These are phyloP conservation scores for Polygonum maritimum DNA, from an alignment of 148 eudicot species.

Conservation along the genomic window DNA sequence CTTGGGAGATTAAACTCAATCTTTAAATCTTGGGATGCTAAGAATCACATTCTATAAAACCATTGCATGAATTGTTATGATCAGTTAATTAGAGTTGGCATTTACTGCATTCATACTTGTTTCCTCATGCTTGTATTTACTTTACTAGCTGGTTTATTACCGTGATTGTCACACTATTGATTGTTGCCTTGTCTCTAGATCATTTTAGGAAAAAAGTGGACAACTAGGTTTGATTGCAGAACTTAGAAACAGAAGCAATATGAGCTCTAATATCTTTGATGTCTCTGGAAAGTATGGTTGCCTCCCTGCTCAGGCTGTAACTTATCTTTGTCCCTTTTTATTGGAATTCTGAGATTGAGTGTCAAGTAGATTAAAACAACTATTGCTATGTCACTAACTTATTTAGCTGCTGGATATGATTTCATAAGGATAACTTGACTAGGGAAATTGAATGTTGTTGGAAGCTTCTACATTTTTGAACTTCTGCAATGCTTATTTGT, in stretches of 20 bases:
- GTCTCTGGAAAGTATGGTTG: background rate
- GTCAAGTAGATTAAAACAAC: background rate
- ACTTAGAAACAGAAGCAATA: background rate
- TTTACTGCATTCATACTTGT: background rate
- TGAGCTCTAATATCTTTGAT: background rate
- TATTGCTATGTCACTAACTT: background rate
- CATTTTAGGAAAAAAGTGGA: background rate
- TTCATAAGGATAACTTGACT: background rate
- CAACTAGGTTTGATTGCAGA: background rate
- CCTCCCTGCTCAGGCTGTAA: background rate
- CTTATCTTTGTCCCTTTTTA: background rate
- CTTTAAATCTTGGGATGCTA: background rate
- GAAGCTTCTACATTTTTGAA: background rate
- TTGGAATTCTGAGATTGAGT: background rate
- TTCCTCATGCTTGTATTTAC: background rate
- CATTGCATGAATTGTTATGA: background rate
- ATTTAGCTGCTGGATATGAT: background rate
- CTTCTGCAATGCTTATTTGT: background rate
- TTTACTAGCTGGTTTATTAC: background rate
- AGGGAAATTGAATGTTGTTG: background rate
- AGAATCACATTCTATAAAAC: background rate
- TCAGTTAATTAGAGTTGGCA: background rate
- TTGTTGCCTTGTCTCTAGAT: background rate
- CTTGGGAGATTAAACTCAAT: background rate
- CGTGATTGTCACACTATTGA: background rate